Percentiles rank a stretch among this genome's conserved stretches.
phyloP scores from a whole-genome alignment of 2,329 filamentous ascomycete species.

The Lecanicillium sp. region DNA sequence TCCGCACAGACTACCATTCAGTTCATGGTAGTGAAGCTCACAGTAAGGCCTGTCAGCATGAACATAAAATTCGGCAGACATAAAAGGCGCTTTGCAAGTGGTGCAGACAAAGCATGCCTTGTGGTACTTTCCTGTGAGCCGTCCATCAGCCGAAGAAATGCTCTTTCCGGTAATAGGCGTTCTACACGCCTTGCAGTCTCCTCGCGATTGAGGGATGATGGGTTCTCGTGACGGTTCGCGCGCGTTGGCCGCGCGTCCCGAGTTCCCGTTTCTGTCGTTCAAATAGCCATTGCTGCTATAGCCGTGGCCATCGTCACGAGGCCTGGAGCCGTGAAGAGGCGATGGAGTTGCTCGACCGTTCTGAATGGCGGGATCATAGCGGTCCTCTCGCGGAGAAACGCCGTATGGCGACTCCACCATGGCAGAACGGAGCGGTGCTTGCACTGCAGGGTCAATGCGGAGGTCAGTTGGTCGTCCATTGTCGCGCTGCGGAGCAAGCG shows the following conservation, averaged over 20 bases:
- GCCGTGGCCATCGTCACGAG: constrained; percentile 8
- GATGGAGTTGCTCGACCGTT: constrained; percentile 7
- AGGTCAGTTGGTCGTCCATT: constrained; percentile 18
- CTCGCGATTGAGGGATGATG: constrained; percentile 44
- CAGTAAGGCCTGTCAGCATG: constrained; percentile 82
- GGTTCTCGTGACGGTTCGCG: constrained; percentile 30
- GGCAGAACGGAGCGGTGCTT: constrained; percentile 15
- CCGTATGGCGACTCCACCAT: constrained; percentile 20
- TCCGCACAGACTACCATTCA: constrained; percentile 80
- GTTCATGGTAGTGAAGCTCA: constrained; percentile 82
- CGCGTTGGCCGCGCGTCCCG: constrained; percentile 13
- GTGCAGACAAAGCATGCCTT: constrained; percentile 90
- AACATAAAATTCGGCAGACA: constrained; percentile 88
- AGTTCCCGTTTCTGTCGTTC: constrained; percentile 13
- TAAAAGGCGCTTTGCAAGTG: constrained; percentile 72
- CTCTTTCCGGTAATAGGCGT: constrained; percentile 80
- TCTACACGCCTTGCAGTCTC: constrained; percentile 76
- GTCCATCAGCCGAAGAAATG: constrained; percentile 85
- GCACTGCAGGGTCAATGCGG: constrained; percentile 25
- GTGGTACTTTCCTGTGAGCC: constrained; percentile 88
- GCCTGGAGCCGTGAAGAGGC: constrained; percentile 7
- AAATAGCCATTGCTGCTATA: constrained; percentile 1
- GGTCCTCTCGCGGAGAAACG: constrained; percentile 15
- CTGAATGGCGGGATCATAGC: constrained; percentile 15
- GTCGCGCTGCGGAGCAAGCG: constrained; percentile 43